These are phyloP conservation scores for Euclidium syriacum DNA, from an alignment of 345 rosid genomes.

Conservation along the genomic window DNA sequence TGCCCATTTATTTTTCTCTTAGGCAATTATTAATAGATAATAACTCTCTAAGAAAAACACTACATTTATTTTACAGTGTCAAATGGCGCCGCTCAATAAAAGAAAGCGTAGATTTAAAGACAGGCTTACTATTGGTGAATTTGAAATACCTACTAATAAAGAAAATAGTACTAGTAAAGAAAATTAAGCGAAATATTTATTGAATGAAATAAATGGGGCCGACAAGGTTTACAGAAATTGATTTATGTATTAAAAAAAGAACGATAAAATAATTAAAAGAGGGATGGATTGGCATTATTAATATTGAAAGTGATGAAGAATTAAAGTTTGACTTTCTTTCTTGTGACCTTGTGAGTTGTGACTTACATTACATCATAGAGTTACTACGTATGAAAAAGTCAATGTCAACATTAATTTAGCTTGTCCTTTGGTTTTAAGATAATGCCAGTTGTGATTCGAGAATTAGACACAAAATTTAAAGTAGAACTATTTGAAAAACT, in stretches of 20 bases:
- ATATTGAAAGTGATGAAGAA: constrained; percentile 31
- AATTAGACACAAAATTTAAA: background rate
- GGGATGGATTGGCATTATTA: background rate
- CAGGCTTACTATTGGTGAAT: constrained; percentile 9
- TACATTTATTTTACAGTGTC: constrained; percentile 12
- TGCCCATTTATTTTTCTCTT: background rate
- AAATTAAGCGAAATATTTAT: constrained; percentile 12
- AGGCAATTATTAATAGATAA: background rate
- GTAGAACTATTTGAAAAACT: background rate
- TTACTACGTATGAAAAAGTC: constrained; percentile 10
- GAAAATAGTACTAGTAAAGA: constrained; percentile 2
- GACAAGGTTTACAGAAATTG: constrained; percentile 8
- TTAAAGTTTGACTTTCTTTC: constrained; percentile 41
- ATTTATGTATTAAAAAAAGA: background rate
- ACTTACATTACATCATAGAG: background rate
- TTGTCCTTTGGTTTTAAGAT: constrained; percentile 7
- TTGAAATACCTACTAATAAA: constrained; percentile 22
- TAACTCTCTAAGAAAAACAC: background rate
- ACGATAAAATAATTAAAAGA: background rate
- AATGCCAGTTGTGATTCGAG: background rate
- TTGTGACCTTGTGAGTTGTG: constrained; percentile 30
- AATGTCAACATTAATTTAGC: constrained; percentile 14
- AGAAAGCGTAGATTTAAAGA: constrained; percentile 11
- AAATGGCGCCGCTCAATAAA: constrained; percentile 26
- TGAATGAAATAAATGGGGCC: constrained; percentile 22